phyloP scores from a whole-genome alignment of 495 filamentous ascomycete species.

The Chaetomium fimeti region DNA sequence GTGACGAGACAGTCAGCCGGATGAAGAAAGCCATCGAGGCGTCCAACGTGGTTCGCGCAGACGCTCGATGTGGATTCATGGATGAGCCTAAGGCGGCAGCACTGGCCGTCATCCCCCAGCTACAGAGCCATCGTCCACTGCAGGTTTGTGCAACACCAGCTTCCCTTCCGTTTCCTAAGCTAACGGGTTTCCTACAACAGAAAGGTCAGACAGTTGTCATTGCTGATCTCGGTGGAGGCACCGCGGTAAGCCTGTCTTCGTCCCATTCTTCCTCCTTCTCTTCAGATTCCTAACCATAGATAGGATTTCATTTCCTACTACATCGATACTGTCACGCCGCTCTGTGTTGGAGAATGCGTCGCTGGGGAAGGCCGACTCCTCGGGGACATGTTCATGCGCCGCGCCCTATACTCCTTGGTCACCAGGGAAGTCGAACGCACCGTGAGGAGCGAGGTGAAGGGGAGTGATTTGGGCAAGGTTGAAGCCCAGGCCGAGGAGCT shows the following conservation, averaged over 20 bases:
- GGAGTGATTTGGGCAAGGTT: not conserved
- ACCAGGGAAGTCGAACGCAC: not conserved
- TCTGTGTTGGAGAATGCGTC: not conserved
- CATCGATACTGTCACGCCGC: not conserved
- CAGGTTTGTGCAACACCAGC: no score
- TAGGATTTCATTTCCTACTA: not conserved
- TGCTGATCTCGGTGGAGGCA: not conserved
- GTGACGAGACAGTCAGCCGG: no score
- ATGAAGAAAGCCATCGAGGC: no score
- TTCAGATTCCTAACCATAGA: not conserved
- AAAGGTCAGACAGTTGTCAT: not conserved
- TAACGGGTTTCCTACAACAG: not conserved
- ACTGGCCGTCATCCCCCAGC: no score
- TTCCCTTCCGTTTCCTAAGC: no score
- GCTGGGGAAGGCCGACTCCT: not conserved
- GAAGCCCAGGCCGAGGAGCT: not conserved
- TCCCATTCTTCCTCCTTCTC: not conserved
- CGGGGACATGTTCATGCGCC: not conserved
- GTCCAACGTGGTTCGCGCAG: no score
- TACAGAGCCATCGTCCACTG: no score
- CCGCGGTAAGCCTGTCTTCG: not conserved
- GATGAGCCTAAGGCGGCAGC: no score
- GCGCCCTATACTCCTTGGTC: not conserved
- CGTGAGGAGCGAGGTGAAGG: not conserved
- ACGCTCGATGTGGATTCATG: no score